Evolutionary conservation across 2,329 filamentous ascomycete genomes (phyloP), one percentile per base, ranked within the genome.

Genomic region (Trichoderma brevicompactum): DNA sequence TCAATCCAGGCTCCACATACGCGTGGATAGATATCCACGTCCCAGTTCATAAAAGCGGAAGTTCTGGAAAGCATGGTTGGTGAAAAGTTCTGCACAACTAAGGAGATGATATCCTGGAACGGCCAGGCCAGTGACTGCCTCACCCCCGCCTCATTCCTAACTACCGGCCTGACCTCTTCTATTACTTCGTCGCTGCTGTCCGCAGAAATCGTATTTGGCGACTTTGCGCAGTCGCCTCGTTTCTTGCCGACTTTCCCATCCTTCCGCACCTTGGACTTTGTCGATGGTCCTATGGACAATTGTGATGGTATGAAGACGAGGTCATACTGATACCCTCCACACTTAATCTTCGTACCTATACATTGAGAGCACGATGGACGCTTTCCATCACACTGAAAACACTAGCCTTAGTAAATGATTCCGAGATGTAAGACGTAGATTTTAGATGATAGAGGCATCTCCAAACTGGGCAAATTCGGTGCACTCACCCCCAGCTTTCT

Each of bases 1-100:
- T 77, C 76, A 0, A 80, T 73, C 79, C 79, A 81, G 0, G 76
- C 71, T 7, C 78, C 79, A 63, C 78, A 80, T 50, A 79, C 74
- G 9, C 74, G 72, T 28, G 73, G 78, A 56, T 79, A 78, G 58
- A 70, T 69, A 5, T 44, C 43, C 8, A 10, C 52, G 13, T 63
- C 60, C 60, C 60, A 63, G 13, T 36, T 54, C 48, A 54, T 38
- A 15, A 53, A 44, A 13, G 60, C 28, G 1, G 48, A 48, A 34
- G 19, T 52, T 34, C 40, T 43, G 4, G 52, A 41, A 2, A 34
- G 48, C n/a, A 50, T 36, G 3, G 59, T 19, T 15, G 41, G 36
- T 10, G 64, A 17, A 13, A 63, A 52, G 46, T 70, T 55, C 9
- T 63, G 72, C 2, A 71, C 68, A 0, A 71, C 66, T 0, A 73